A percentile compares a stretch with the other conserved stretches of the same genome.
phyloP scores from a whole-genome alignment of 2,329 filamentous ascomycete species.

The Trichophyton simii region DNA sequence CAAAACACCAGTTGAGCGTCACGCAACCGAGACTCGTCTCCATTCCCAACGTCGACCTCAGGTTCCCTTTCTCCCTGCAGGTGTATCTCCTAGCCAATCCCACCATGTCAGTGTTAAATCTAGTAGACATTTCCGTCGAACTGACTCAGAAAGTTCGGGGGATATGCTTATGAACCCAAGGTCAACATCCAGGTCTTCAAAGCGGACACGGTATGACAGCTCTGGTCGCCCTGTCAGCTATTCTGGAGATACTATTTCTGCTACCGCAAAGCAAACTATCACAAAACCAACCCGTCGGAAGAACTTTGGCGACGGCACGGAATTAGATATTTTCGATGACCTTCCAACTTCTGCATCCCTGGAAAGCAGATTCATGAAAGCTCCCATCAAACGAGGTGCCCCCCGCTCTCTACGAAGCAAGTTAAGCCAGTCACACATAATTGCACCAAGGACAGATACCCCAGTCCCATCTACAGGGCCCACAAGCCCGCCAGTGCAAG shows the following conservation, averaged over 20 bases:
- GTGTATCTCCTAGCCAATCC: slow-evolving; percentile 58
- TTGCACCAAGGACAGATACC: slow-evolving; percentile 21
- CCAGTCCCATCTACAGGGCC: slow-evolving; percentile 47
- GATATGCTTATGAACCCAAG: slow-evolving; percentile 37
- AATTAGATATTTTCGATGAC: slow-evolving; percentile 89
- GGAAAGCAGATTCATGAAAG: slow-evolving; percentile 73
- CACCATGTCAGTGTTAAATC: slow-evolving; percentile 65
- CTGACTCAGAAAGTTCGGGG: slow-evolving; percentile 61
- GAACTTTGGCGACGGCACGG: slow-evolving; percentile 82
- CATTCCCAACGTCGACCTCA: slow-evolving; percentile 45
- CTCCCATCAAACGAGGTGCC: slow-evolving; percentile 56
- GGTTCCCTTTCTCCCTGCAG: slow-evolving; percentile 67
- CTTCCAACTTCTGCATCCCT: slow-evolving; percentile 72
- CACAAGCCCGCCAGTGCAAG: slow-evolving; percentile 40
- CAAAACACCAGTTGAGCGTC: slow-evolving; percentile 59
- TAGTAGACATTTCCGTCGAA: slow-evolving; percentile 59
- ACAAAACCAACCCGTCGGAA: slow-evolving; percentile 57
- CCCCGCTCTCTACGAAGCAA: slow-evolving; percentile 49
- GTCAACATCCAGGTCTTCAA: slow-evolving; percentile 30
- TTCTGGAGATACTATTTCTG: slow-evolving; percentile 39
- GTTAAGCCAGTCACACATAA: slow-evolving; percentile 32
- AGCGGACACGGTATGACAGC: slow-evolving; percentile 36
- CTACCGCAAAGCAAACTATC: slow-evolving; percentile 54
- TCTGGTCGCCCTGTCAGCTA: slow-evolving; percentile 32
- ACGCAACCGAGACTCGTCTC: slow-evolving; percentile 26